A percentile compares a stretch with the other conserved stretches of the same genome.
phyloP scores from a whole-genome alignment of 1,284 basidiomycete species.

The Naganishia liquefaciens region DNA sequence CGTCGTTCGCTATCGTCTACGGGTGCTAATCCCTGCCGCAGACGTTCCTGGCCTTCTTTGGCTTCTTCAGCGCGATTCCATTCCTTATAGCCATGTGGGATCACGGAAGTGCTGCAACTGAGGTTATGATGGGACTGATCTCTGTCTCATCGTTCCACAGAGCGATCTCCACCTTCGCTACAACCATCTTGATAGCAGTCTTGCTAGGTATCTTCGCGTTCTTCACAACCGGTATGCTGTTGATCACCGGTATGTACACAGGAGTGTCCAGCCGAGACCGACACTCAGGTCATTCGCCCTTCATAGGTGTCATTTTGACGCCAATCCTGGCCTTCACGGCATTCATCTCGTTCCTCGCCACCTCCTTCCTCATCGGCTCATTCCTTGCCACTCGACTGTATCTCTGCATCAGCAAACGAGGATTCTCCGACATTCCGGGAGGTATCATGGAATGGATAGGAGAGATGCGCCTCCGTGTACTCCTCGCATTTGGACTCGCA shows the following conservation, averaged over 20 bases:
- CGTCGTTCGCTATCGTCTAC: not conserved
- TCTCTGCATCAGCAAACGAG: conserved; percentile 17
- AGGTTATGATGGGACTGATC: too few relatives aligned
- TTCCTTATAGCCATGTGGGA: conserved; percentile 16
- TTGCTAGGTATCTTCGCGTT: conserved; percentile 1
- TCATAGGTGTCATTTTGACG: conserved; percentile 12
- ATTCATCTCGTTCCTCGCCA: conserved; percentile 15
- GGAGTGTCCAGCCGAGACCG: not conserved
- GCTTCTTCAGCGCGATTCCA: conserved; percentile 17
- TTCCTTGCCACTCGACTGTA: conserved; percentile 19
- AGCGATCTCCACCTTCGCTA: conserved; percentile 3
- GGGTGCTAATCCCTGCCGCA: not conserved
- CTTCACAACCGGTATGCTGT: not conserved
- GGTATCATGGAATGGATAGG: conserved; percentile 21
- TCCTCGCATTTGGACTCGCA: conserved; percentile 4
- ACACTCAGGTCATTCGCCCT: not conserved
- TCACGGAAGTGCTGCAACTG: too few relatives aligned
- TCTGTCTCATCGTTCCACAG: not conserved
- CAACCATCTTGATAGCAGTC: not conserved
- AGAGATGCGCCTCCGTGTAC: conserved; percentile 13
- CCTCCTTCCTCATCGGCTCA: conserved; percentile 13
- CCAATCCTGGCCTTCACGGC: conserved; percentile 22
- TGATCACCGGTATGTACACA: conserved; percentile 6
- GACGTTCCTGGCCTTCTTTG: conserved; percentile 16
- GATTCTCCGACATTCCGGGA: conserved; percentile 12